phyloP scores from a whole-genome alignment of 805 yeast genomes.

The Schizosaccharomyces lindneri region DNA sequence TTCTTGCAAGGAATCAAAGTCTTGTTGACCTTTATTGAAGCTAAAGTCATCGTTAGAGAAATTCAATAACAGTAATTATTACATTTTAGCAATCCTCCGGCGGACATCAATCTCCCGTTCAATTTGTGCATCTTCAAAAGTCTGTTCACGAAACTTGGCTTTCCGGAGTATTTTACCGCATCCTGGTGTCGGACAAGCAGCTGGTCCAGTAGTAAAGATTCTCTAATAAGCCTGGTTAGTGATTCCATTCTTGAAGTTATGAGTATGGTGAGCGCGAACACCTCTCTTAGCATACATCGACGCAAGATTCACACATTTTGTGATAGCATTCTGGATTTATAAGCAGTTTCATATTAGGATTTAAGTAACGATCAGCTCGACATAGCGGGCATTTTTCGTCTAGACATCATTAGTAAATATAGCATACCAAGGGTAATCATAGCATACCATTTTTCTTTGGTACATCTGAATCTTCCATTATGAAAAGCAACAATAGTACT shows the following conservation, averaged over 20 bases:
- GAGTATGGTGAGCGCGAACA: constrained; percentile 9
- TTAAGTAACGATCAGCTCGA: constrained; percentile 76
- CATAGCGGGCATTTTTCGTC: constrained; percentile 87
- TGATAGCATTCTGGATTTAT: constrained; percentile 96
- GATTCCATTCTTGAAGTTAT: constrained; percentile 16
- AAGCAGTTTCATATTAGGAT: constrained; percentile 77
- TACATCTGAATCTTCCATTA: background rate
- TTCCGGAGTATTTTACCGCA: constrained; percentile 73
- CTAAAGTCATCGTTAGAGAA: background rate
- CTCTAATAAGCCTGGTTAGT: constrained; percentile 52
- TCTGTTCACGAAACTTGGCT: constrained; percentile 73
- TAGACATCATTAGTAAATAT: background rate
- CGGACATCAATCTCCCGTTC: constrained; percentile 86
- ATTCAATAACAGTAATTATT: background rate
- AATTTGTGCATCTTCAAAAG: constrained; percentile 71
- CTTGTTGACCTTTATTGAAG: constrained; percentile 57
- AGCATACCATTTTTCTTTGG: background rate
- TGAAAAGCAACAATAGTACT: too few species aligned
- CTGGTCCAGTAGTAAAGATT: constrained; percentile 81
- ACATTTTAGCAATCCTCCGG: constrained; percentile 40
- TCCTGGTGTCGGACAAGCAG: constrained; percentile 82
- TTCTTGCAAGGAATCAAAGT: constrained; percentile 33
- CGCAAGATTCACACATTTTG: constrained; percentile 47
- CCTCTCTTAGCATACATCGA: background rate
- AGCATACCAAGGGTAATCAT: background rate